Evolutionary conservation across 495 filamentous ascomycete genomes (phyloP), one percentile per base, ranked within the genome.

Genomic region (Penicillium pancosmium): DNA sequence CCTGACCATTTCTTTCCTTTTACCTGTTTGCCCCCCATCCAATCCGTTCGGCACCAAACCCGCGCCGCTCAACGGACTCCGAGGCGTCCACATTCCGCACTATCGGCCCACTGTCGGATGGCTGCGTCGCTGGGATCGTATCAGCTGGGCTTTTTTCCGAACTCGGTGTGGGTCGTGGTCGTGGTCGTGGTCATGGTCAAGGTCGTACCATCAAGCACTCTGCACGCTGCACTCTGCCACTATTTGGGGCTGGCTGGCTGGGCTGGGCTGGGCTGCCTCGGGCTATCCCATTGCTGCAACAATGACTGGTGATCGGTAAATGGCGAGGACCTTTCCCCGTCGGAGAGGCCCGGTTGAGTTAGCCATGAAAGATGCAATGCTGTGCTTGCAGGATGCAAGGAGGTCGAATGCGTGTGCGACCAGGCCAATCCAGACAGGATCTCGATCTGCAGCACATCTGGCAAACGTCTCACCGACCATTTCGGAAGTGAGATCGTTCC

Each of bases 1-100:
- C 23, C 23, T 23, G 23, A 23, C 23, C 23, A 23, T 23, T 23
- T 23, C 23, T 23, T 23, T 23, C 23, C 3, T 25, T 25, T 48
- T 12, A 7, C 46, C 19, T 12, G 0, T 16, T 44, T 16, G 41
- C 9, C 13, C 41, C 36, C 36, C 12, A 13, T 38, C 36, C 36
- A 38, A 13, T 19, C 41, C 41, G 41, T 44, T 44, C 41, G 41
- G 41, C 41, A 44, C 41, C n/a, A 13, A 21, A 44, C 16, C 41
- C 41, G 41, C 41, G 13, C 40, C 6, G 6, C 41, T 44, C 16
- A 5, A 44, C n/a, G 41, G 15, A 16, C 56, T 48, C 55, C 52
- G 47, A 40, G 18, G 27, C 41, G 57, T 50, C 61, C 61, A 64
- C 61, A 60, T 64, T 60, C 57, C 61, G 61, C 48, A 48, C 46